Base-by-base conservation (phyloP, 805 yeast genomes). In the Candida sonorensis region DNA sequence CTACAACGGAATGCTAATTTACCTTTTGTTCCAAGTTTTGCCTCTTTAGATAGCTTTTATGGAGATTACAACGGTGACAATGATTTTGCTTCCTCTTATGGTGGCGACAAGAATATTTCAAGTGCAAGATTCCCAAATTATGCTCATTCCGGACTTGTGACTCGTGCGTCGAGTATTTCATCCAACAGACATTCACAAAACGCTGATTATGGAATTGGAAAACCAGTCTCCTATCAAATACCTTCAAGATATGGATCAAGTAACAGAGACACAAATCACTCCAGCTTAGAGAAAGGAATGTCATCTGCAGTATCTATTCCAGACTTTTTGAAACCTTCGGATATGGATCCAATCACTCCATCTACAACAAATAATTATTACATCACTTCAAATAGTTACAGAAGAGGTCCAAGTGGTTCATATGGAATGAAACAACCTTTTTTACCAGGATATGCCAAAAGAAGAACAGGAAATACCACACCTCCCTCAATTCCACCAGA, bases 11-110 rank as follows among this genome's bases (percentile, higher is more conserved):
- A 40, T 9, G 42, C 32, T 2, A 30, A 41, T 34, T 14, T 81
- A 24, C 85, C 85, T 0, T 62, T 78, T 11, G 78, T 75, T 39
- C 83, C 82, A 26, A 79, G 87, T 40, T 81, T 80, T 62, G 90
- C 90, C 1, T 81, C 88, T 0, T 59, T 82, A 48, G 87, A 79
- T 47, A 76, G 87, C 50, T 68, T 72, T 37, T 77, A 78, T 48
- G 64, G 50, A 28, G 53, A 48, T 26, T 39, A 23, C 20, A 17
- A 15, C 9, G 22, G 22, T 3, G 11, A 7, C 16, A 16, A 12
- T 9, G 34, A 31, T 8, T 10, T 17, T 17, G 30, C 15, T 14
- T 30, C 22, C 10, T 27, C 46, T 3, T 37, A 40, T 16, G 29
- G 36, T 2, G 31, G 32, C 8, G 22, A 33, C 4, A 23, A 28